Evolutionary conservation across 1,284 basidiomycete species (phyloP).

Genomic region (Kalmanozyma brasiliensis): DNA sequence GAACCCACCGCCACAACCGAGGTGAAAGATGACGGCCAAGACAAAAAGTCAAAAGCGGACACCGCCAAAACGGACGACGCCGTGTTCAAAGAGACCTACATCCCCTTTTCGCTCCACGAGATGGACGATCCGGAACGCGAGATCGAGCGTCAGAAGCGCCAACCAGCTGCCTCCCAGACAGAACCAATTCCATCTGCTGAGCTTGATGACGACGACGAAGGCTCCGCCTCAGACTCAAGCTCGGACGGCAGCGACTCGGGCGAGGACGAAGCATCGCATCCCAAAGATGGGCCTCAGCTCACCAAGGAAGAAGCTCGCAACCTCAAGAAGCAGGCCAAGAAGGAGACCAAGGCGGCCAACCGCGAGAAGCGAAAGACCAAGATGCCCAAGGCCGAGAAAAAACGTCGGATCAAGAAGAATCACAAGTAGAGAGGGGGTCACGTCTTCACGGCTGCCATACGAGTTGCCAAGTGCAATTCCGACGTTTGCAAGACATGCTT

Average conservation of each 20-base stretch:
- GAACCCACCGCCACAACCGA: no score
- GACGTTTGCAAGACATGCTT: no score
- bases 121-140: constrained; percentile 65
- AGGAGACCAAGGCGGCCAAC: constrained; percentile 54
- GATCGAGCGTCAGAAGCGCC: constrained; percentile 36
- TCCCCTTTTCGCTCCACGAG: constrained; percentile 65
- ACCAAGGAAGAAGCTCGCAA: constrained; percentile 42
- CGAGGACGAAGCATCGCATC: constrained; percentile 19
- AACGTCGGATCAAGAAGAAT: constrained; percentile 60
- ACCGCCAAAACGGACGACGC: constrained; percentile 44
- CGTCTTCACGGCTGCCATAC: neutral
- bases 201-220: no score
- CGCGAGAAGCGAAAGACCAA: constrained; percentile 64
- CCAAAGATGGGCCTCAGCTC: constrained; percentile 30
- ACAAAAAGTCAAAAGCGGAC: no score
- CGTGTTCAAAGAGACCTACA: constrained; percentile 62
- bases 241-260: constrained; percentile 18
- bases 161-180: neutral
- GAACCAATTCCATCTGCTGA: no score
- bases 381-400: constrained; percentile 66
- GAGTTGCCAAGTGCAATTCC: no score
- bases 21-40: no score
- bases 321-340: constrained; percentile 55
- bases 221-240: neutral
- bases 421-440: constrained; percentile 31